Conservation (phyloP, 1,284 basidiomycete species). For the Cystobasidium slooffiae region DNA sequence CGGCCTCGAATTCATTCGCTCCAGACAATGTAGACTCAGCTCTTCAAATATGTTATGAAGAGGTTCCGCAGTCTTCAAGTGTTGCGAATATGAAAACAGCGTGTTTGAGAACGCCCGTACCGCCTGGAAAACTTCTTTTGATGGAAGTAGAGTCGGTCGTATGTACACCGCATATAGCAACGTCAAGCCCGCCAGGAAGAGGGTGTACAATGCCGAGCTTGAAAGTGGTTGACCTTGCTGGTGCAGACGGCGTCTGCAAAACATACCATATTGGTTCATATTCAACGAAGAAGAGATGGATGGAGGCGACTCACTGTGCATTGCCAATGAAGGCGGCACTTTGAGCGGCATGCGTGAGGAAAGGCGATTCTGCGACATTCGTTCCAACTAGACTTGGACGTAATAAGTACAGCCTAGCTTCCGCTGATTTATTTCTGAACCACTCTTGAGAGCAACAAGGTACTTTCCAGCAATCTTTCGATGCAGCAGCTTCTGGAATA, state of each 20-base stretch:
- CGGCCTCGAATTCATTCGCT: not conserved
- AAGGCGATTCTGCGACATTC: not conserved
- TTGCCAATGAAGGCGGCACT: not conserved
- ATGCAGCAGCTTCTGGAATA: not conserved
- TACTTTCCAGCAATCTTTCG: not conserved
- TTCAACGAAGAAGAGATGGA: too few relatives aligned
- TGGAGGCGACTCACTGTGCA: not conserved
- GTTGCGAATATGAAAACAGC: constrained; percentile 2
- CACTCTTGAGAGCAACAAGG: not conserved
- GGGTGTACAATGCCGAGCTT: not conserved
- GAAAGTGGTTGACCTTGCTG: not conserved
- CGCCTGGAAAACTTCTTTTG: not conserved
- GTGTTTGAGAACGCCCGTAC: not conserved
- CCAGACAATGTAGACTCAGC: not conserved
- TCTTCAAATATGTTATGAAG: not conserved
- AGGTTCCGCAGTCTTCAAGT: not conserved
- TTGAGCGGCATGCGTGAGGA: not conserved
- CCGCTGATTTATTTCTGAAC: constrained; percentile 25
- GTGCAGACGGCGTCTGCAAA: not conserved
- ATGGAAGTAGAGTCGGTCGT: not conserved
- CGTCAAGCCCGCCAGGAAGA: not conserved
- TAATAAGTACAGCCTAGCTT: constrained; percentile 5
- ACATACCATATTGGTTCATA: too few relatives aligned
- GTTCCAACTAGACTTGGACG: not conserved
- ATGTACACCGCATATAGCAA: not conserved